phyloP scores from a whole-genome alignment of 805 yeast genomes.

The Candida koratica region DNA sequence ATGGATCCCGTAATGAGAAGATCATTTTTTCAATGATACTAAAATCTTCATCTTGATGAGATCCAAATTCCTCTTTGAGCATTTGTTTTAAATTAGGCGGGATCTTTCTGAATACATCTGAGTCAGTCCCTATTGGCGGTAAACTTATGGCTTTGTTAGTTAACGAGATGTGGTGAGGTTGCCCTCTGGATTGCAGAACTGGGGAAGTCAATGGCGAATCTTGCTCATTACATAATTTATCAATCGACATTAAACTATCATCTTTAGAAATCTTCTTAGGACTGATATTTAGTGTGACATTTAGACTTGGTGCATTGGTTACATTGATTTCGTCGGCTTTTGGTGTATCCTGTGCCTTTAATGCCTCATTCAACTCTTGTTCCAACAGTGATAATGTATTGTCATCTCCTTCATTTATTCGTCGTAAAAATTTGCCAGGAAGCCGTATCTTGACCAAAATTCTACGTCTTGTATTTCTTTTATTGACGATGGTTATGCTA shows the following conservation, averaged over 20 bases:
- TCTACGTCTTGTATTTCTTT: not conserved
- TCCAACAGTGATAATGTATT: conserved; percentile 16
- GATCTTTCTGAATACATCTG: conserved; percentile 11
- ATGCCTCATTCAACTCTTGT: conserved; percentile 17
- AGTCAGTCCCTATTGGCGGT: not conserved
- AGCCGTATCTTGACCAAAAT: conserved; percentile 7
- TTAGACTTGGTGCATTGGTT: not conserved
- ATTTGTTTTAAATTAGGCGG: conserved; percentile 13
- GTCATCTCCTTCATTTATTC: not conserved
- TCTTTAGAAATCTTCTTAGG: not conserved
- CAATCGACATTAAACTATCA: not conserved
- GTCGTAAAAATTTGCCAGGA: not conserved
- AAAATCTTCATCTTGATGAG: conserved; percentile 13
- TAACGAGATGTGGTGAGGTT: no score
- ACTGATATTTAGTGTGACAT: not conserved
- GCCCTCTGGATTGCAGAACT: not conserved
- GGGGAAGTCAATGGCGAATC: not conserved
- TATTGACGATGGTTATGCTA: not conserved
- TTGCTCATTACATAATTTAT: not conserved
- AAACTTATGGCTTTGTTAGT: not conserved
- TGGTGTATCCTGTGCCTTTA: not conserved
- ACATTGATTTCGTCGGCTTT: not conserved
- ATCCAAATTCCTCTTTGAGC: conserved; percentile 14
- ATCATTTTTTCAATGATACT: conserved; percentile 34
- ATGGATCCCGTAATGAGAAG: conserved; percentile 39